A percentile compares a stretch with the other conserved stretches of the same genome.
phyloP scores from a whole-genome alignment of 139 green algal genomes.

The Micractinium conductrix region DNA sequence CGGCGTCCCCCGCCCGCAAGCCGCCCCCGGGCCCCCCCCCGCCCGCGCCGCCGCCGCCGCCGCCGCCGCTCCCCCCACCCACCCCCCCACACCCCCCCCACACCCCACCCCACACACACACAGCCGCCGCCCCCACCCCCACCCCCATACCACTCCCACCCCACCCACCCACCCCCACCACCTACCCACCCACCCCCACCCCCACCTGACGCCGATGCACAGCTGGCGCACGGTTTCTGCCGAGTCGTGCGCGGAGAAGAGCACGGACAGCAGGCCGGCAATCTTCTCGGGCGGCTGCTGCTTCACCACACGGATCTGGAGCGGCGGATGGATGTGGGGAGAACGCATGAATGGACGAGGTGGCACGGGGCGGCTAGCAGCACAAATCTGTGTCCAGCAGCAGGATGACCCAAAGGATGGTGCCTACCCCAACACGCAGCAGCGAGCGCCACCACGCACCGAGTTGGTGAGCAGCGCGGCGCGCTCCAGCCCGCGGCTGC shows the following conservation, averaged over 20 bases:
- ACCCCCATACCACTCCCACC: no score
- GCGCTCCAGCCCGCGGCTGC: slow-evolving; percentile 47
- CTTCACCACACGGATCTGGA: slow-evolving; percentile 73
- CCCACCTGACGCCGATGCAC: slow-evolving; percentile 69
- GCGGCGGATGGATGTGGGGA: not conserved
- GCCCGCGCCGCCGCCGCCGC: no score
- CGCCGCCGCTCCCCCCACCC: no score
- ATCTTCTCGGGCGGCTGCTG: slow-evolving; percentile 64
- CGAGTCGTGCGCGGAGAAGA: slow-evolving; percentile 60
- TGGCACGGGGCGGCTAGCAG: not conserved
- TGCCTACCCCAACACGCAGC: not conserved
- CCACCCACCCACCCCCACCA: no score
- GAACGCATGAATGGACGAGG: not conserved
- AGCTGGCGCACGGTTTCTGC: slow-evolving; percentile 64
- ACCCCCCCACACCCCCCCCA: no score
- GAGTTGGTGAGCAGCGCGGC: slow-evolving; percentile 57
- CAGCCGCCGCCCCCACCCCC: no score
- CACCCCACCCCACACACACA: no score
- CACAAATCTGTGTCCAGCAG: not conserved
- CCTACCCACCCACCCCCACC: no score
- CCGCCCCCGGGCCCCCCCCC: no score
- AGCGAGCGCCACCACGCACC: no score
- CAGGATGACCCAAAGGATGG: not conserved
- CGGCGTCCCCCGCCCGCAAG: no score
- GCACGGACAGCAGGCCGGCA: slow-evolving; percentile 46